Conservation (phyloP, 2,329 filamentous ascomycete species). For the Cryphonectria parasitica region DNA sequence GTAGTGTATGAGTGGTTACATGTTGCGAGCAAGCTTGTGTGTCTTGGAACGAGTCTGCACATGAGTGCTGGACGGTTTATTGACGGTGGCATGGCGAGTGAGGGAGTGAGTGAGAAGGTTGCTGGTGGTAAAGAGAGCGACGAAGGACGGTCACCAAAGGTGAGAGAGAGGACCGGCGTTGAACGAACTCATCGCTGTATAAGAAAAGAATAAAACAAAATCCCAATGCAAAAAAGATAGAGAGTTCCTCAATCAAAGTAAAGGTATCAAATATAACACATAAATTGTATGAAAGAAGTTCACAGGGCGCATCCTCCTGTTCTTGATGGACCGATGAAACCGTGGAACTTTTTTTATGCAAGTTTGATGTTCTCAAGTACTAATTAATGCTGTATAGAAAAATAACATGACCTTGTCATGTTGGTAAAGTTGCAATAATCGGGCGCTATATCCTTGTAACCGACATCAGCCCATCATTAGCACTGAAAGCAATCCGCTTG, state of each 20-base stretch:
- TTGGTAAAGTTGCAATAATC: neutral
- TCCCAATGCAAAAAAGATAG: neutral
- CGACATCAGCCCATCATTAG: neutral
- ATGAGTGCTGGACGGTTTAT: neutral
- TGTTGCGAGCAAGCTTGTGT: neutral
- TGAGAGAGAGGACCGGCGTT: neutral
- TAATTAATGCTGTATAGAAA: neutral
- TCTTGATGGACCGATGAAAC: neutral
- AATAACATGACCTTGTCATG: neutral
- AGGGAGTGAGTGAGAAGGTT: neutral
- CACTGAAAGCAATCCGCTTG: neutral
- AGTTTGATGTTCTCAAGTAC: slow-evolving; percentile 6
- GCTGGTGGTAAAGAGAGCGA: neutral
- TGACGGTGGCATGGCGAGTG: neutral
- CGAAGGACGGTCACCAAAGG: neutral
- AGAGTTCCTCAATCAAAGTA: neutral
- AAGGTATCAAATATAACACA: neutral
- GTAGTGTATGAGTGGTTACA: too few species aligned
- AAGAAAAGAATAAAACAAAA: neutral
- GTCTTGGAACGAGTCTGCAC: neutral
- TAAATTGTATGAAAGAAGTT: neutral
- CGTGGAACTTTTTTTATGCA: neutral
- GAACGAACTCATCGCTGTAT: neutral
- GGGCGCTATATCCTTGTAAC: neutral
- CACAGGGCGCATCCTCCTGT: neutral